Base-by-base conservation (phyloP, 306 rosid species). In the Fagus sylvatica region DNA sequence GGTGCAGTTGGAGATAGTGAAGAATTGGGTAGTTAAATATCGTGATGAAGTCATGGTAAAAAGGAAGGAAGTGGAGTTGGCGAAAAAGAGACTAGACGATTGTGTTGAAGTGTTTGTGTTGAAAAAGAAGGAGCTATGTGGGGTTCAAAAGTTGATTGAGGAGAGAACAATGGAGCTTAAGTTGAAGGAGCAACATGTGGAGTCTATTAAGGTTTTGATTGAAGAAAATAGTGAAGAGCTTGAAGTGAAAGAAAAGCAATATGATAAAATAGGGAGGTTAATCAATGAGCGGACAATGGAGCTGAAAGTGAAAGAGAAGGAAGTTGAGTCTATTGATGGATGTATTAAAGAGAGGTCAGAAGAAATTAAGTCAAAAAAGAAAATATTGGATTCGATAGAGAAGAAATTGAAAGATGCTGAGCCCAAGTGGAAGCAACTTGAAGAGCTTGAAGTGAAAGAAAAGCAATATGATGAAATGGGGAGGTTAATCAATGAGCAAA, bases 191-290 rank as follows among this genome's bases (percentile, higher is more conserved):
- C 66, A 39, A 39, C 41, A 71, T 1, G 41, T 78, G 6, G 67
- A 46, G 30, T 77, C 83, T 13, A 28, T 83, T 10, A 57, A 56
- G 15, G 16, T 33, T 3, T 76, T 66, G 79, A 74, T 87, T 69
- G 77, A 77, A 51, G 85, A 84, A 16, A 62, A 77, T 19, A 51
- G 51, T 36, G 75, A 81, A 61, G 93, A 84, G 72, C 86, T 87
- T 39, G 78, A 55, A 49, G 10, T 8, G 65, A 77, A 79, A 28
- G 84, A 49, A 71, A 76, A 72, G 28, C 75, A 74, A 22, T 69
- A 56, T 40, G 66, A 53, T 11, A 68, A 41, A 5, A 13, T 81
- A 3, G 73, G 42, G n/a, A 77, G 64, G 19, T 80, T 74, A 34
- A 53, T 85, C 34, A 49, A 30, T 22, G 90, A 66, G 12, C 48